These are phyloP conservation scores for Stereocaulon alpinum DNA, from an alignment of 495 filamentous ascomycete genomes.

Conservation along the genomic window DNA sequence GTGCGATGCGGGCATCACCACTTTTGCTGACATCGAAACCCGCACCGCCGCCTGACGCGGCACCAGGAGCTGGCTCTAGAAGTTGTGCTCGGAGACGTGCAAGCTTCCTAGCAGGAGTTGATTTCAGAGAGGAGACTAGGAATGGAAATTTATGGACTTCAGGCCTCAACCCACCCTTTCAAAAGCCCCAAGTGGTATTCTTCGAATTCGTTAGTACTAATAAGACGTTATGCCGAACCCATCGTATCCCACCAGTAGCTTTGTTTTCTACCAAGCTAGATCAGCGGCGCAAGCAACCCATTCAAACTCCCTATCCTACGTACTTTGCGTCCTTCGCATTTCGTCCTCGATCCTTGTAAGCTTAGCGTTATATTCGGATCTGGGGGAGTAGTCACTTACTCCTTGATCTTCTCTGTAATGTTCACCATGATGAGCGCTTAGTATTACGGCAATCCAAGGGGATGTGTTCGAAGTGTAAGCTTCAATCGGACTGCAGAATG, in stretches of 20 bases:
- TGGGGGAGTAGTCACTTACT: conserved; percentile 43
- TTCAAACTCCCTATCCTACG: conserved; percentile 20
- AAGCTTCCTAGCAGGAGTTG: conserved; percentile 58
- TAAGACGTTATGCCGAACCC: background rate
- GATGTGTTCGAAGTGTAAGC: background rate
- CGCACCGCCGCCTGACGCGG: conserved; percentile 56
- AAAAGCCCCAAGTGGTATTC: conserved; percentile 97
- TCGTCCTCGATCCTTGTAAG: conserved; percentile 88
- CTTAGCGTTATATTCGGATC: conserved; percentile 1
- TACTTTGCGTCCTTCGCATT: conserved; percentile 98
- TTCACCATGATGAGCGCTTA: conserved; percentile 75
- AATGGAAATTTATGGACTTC: background rate
- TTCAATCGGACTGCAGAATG: background rate
- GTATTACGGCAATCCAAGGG: background rate
- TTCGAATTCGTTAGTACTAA: conserved; percentile 25
- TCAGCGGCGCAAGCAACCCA: conserved; percentile 27
- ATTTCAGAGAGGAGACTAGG: background rate
- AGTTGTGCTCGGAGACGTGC: conserved; percentile 91
- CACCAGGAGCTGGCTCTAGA: conserved; percentile 77
- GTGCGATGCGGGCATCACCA: conserved; percentile 92
- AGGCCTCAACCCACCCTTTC: conserved; percentile 57
- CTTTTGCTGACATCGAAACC: conserved; percentile 98
- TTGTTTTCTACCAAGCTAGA: conserved; percentile 73
- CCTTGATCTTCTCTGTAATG: conserved; percentile 99
- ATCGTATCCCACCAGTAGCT: conserved; percentile 66